These are phyloP conservation scores for Kandelia obovata DNA, from an alignment of 345 rosid species.

Conservation along the genomic window DNA sequence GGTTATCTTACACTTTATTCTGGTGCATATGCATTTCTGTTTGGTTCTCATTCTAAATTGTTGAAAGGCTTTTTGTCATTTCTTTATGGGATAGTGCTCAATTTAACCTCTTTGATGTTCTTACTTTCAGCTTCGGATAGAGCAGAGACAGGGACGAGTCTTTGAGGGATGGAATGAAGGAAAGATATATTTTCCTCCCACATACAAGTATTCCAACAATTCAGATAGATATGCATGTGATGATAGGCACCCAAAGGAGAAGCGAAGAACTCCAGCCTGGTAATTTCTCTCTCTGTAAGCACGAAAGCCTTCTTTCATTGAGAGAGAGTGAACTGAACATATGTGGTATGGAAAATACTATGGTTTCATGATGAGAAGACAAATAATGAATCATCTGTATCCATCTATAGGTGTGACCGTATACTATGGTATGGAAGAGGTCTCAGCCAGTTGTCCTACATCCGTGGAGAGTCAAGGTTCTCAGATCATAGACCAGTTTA, in stretches of 20 bases:
- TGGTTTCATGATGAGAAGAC: not conserved
- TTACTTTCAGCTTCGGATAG: slow-evolving; percentile 64
- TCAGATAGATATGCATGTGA: slow-evolving; percentile 95
- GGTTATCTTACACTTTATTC: not conserved
- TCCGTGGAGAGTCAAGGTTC: slow-evolving; percentile 96
- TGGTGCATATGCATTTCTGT: not conserved
- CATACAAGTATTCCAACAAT: slow-evolving; percentile 93
- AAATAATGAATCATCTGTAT: slow-evolving; percentile 1
- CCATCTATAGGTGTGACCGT: slow-evolving; percentile 84
- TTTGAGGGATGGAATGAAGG: slow-evolving; percentile 98
- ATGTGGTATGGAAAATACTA: not conserved
- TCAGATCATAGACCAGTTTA: slow-evolving; percentile 98
- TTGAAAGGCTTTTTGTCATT: not conserved
- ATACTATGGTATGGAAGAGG: slow-evolving; percentile 94
- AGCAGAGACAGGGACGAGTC: slow-evolving; percentile 70
- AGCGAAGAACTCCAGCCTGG: slow-evolving; percentile 99
- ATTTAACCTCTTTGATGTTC: slow-evolving; percentile 3
- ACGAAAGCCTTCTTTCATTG: not conserved
- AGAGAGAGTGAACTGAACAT: not conserved
- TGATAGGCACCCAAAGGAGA: slow-evolving; percentile 71
- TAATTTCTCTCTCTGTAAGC: slow-evolving; percentile 19
- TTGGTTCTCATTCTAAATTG: not conserved
- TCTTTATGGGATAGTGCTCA: not conserved
- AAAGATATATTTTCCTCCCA: slow-evolving; percentile 89
- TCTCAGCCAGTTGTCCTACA: slow-evolving; percentile 73